These are phyloP conservation scores for Ogataea paradorogensis DNA, from an alignment of 805 yeast genomes.

Conservation along the genomic window DNA sequence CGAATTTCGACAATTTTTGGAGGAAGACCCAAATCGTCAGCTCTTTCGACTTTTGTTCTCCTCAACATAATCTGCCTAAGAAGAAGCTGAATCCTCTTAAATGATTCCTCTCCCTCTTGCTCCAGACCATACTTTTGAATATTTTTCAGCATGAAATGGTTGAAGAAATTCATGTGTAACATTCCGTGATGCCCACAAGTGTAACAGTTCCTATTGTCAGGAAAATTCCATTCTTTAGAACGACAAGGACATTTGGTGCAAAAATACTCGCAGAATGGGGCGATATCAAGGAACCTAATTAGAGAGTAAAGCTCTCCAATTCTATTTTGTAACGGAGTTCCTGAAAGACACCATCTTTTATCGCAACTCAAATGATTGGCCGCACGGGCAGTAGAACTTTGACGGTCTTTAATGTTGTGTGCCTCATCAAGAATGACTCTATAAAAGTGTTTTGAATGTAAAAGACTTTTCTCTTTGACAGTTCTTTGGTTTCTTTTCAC, in stretches of 20 bases:
- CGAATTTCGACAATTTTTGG: conserved; percentile 92
- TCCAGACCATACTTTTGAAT: conserved; percentile 82
- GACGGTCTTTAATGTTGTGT: conserved; percentile 93
- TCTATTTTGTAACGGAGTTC: conserved; percentile 94
- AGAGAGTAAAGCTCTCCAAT: conserved; percentile 95
- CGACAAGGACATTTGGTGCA: conserved; percentile 92
- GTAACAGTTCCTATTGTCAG: conserved; percentile 81
- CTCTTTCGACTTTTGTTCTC: conserved; percentile 92
- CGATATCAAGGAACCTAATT: conserved; percentile 76
- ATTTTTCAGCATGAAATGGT: conserved; percentile 92
- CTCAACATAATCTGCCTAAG: conserved; percentile 84
- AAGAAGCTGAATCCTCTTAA: conserved; percentile 70
- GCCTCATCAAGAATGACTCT: conserved; percentile 95
- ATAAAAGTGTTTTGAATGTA: conserved; percentile 75
- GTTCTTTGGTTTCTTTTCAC: conserved; percentile 68
- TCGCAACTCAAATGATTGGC: conserved; percentile 70
- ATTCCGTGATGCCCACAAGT: conserved; percentile 87
- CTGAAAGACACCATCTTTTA: conserved; percentile 88
- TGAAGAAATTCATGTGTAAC: conserved; percentile 94
- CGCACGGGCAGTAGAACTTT: conserved; percentile 89
- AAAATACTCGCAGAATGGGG: conserved; percentile 85
- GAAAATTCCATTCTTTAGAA: conserved; percentile 79
- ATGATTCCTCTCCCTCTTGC: conserved; percentile 78
- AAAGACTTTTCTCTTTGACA: conserved; percentile 69
- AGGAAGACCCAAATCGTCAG: conserved; percentile 96